Percentiles rank a stretch among this genome's conserved stretches.
These are phyloP conservation scores for Wolfiporia cocos DNA, from an alignment of 1,284 basidiomycete species.

Conservation along the genomic window DNA sequence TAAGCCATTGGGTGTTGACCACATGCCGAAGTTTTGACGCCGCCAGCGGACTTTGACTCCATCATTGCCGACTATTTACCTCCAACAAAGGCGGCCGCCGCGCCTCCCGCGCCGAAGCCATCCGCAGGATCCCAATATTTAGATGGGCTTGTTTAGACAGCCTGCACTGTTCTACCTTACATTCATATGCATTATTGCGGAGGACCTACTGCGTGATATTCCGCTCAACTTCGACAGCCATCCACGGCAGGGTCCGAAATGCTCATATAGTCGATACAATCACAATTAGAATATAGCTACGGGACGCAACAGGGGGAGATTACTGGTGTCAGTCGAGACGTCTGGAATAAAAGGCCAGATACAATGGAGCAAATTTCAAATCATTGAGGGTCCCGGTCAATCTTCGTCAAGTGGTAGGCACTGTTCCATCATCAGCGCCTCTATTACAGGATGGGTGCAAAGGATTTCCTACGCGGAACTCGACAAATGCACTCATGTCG, in stretches of 20 bases:
- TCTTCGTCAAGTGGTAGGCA: conserved; percentile 47
- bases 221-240: too few relatives aligned
- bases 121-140: conserved; percentile 27
- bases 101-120: conserved; percentile 19
- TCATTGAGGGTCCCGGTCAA: too few relatives aligned
- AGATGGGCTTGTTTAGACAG: conserved; percentile 40
- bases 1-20: conserved; percentile 3
- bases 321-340: too few relatives aligned
- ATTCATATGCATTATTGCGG: too few relatives aligned
- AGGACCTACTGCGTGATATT: too few relatives aligned
- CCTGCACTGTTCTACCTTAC: too few relatives aligned
- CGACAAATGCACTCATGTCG: conserved; percentile 63
- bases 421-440: conserved; percentile 22
- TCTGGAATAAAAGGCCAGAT: too few relatives aligned
- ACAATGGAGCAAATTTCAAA: too few relatives aligned
- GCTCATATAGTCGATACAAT: too few relatives aligned
- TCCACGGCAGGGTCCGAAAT: too few relatives aligned
- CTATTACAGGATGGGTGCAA: neutral
- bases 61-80: conserved; percentile 67
- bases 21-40: conserved; percentile 28
- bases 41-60: conserved; percentile 55
- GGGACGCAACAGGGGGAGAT: too few relatives aligned
- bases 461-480: conserved; percentile 69
- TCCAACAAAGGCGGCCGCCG: conserved; percentile 15
- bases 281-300: too few relatives aligned